Conservation (phyloP, 2,329 filamentous ascomycete species). For the Endoconidiophora polonica region DNA sequence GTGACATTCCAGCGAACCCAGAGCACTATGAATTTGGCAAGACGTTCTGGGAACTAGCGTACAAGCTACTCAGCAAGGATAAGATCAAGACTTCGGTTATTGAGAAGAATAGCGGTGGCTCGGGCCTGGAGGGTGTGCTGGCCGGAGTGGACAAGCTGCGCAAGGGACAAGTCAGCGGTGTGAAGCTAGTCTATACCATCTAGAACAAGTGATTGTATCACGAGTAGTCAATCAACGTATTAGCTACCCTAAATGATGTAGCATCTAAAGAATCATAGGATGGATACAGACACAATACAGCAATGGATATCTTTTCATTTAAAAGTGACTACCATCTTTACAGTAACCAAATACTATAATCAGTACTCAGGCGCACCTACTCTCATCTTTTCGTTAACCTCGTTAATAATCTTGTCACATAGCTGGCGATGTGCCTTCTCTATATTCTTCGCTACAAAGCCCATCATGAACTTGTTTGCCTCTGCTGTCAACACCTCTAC, state of each 20-base stretch:
- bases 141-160: slow-evolving; percentile 20
- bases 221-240: not conserved
- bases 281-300: not conserved
- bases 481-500: slow-evolving; percentile 21
- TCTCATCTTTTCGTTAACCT: slow-evolving; percentile 16
- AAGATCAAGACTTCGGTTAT: slow-evolving; percentile 21
- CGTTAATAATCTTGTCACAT: slow-evolving; percentile 19
- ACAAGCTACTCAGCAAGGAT: slow-evolving; percentile 21
- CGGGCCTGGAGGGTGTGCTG: slow-evolving; percentile 22
- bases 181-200: slow-evolving; percentile 29
- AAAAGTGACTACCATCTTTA: too few relatives aligned
- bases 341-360: not conserved
- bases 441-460: slow-evolving; percentile 20
- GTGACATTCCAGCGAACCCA: slow-evolving; percentile 15
- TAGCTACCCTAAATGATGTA: not conserved
- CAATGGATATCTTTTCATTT: not conserved
- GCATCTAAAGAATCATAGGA: not conserved
- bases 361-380: not conserved
- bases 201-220: not conserved
- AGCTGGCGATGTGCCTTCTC: slow-evolving; percentile 19
- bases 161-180: slow-evolving; percentile 23
- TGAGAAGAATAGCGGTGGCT: slow-evolving; percentile 17
- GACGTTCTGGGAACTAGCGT: slow-evolving; percentile 22
- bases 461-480: slow-evolving; percentile 22
- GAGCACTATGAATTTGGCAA: slow-evolving; percentile 23